Percentiles rank a stretch among this genome's conserved stretches.
phyloP scores from a whole-genome alignment of 1,139 yeast genomes.

The Diutina scorzettiae region DNA sequence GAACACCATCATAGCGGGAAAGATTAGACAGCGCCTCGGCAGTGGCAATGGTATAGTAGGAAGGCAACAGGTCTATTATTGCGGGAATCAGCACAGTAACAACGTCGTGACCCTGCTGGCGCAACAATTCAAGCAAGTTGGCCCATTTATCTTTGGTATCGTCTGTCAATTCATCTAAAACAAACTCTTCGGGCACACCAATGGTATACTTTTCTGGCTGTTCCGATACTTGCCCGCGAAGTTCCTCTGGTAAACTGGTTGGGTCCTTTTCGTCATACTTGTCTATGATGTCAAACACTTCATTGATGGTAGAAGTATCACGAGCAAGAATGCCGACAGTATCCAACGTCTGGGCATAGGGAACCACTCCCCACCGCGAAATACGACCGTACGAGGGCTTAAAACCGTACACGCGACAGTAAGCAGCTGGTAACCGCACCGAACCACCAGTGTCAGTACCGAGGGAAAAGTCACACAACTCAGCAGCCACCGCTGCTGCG shows the following conservation, averaged over 20 bases:
- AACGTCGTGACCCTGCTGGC: slow-evolving; percentile 41
- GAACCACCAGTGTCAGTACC: slow-evolving; percentile 99
- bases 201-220: slow-evolving; percentile 23
- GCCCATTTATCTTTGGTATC: slow-evolving; percentile 38
- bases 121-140: slow-evolving; percentile 28
- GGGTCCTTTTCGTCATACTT: slow-evolving; percentile 66
- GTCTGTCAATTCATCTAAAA: slow-evolving; percentile 41
- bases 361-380: slow-evolving; percentile 83
- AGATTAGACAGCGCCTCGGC: slow-evolving; percentile 93
- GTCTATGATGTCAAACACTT: slow-evolving; percentile 48
- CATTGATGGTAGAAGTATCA: slow-evolving; percentile 27
- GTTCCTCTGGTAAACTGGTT: slow-evolving; percentile 40
- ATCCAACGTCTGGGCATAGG: slow-evolving; percentile 90
- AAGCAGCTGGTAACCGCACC: slow-evolving; percentile 82
- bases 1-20: slow-evolving; percentile 78
- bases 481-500: slow-evolving; percentile 81
- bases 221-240: slow-evolving; percentile 15
- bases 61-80: slow-evolving; percentile 55
- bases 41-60: slow-evolving; percentile 80
- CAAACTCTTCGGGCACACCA: slow-evolving; percentile 65
- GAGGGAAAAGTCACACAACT: slow-evolving; percentile 48
- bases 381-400: slow-evolving; percentile 89
- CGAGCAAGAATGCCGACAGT: slow-evolving; percentile 77
- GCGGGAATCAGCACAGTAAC: slow-evolving; percentile 60
- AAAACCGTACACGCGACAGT: slow-evolving; percentile 73